Evolutionary conservation across 108 stramenopile genomes (phyloP), one percentile per base, ranked within the genome.

Genomic region (Parietichytrium sp.): DNA sequence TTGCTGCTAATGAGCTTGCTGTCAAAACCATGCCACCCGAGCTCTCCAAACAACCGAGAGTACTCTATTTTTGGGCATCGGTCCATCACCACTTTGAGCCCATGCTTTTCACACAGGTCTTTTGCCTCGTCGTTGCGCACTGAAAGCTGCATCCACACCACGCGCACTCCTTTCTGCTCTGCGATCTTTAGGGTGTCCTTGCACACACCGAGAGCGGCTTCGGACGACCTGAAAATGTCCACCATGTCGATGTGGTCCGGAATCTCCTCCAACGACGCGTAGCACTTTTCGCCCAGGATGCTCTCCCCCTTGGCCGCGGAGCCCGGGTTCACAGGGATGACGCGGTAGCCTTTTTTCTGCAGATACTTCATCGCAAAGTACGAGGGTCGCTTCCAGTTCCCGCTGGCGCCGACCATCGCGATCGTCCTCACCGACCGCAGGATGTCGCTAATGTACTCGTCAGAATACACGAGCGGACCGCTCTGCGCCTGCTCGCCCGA

Each of bases 281-380:
- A 81, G 13, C 45, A 33, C 33, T 33, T 55, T 16, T 38, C 80
- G 45, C 80, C 80, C 0, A 81, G 80, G 38, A 81, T 81, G 42
- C 47, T 45, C 27, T 36, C 54, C 13, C 54, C 54, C 42, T 52
- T 4, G 20, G 23, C 80, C 13, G 80, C 80, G 16, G 29, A 25
- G 31, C 6, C 31, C 18, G 80, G 80, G 36, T 81, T 81, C 27
- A 81, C 47, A 10, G 80, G 80, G 13, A 81, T 36, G 16, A 52
- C 51, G 4, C 23, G 18, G 54, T 54, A 81, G 38, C 80, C 80
- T 45, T 81, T 81, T 13, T 81, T 33, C 42, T 81, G 80, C 38
- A 81, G 54, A 45, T 81, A 81, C 80, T 81, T 55, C 80, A 81
- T 81, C 12, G 54, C 80, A 38, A 55, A 55, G 25, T 30, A 81